Evolutionary conservation across 2,329 filamentous ascomycete species (phyloP).

Genomic region (Trichocomaceae sp.): DNA sequence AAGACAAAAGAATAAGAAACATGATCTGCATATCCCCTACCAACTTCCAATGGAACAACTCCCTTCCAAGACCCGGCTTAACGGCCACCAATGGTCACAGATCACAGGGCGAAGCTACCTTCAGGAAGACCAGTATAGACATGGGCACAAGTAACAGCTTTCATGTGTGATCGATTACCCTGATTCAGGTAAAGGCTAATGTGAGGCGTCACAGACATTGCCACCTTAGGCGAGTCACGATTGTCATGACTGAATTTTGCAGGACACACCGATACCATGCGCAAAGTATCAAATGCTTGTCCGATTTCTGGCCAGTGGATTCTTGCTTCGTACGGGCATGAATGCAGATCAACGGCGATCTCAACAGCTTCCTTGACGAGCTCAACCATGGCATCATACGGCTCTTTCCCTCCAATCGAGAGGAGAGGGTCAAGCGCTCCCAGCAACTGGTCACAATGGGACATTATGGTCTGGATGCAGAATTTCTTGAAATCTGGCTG

Average conservation of each 20-base stretch:
- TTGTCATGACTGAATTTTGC: too few species aligned
- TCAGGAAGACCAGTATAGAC: conserved; percentile 2
- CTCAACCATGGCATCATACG: conserved; percentile 15
- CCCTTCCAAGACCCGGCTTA: too few species aligned
- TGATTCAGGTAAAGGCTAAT: conserved; percentile 4
- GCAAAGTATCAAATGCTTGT: conserved; percentile 20
- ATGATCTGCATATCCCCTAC: not conserved
- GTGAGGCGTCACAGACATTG: conserved; percentile 5
- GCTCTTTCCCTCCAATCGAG: conserved; percentile 10
- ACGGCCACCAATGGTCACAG: too few species aligned
- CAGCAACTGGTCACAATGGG: conserved; percentile 19
- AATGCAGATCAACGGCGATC: conserved; percentile 24
- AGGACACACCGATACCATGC: too few species aligned
- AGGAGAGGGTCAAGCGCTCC: conserved; percentile 18
- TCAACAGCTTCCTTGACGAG: conserved; percentile 27
- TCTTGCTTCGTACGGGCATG: conserved; percentile 21
- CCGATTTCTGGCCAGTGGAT: conserved; percentile 21
- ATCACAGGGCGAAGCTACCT: too few species aligned
- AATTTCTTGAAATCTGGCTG: conserved; percentile 22
- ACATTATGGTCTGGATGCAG: conserved; percentile 17
- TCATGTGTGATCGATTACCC: not conserved
- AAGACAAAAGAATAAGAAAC: not conserved
- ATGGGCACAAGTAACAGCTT: not conserved
- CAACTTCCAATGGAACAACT: too few species aligned
- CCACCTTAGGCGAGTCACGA: conserved; percentile 1